Evolutionary conservation across 2,329 filamentous ascomycete genomes (phyloP).

Genomic region (Moelleriella libera): DNA sequence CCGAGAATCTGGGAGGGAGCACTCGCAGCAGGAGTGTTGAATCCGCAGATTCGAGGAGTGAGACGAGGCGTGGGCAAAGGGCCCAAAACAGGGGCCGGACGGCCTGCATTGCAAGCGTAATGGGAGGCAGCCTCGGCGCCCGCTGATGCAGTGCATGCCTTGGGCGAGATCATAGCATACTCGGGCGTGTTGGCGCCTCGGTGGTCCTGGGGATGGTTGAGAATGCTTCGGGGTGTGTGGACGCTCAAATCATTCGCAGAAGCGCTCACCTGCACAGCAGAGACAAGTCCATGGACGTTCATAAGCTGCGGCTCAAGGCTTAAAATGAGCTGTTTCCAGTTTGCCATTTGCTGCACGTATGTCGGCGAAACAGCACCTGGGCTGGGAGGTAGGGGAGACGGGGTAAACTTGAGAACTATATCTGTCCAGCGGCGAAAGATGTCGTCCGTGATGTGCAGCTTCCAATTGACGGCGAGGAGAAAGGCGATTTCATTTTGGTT

Average conservation of each 20-base stretch:
- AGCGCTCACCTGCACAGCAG: slow-evolving; percentile 14
- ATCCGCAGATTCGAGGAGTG: slow-evolving; percentile 39
- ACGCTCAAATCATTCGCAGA: slow-evolving; percentile 20
- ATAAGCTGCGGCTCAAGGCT: slow-evolving; percentile 41
- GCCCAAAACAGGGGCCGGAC: slow-evolving; percentile 36
- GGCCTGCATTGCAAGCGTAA: slow-evolving; percentile 28
- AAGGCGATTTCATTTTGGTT: slow-evolving; percentile 95
- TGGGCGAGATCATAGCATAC: slow-evolving; percentile 23
- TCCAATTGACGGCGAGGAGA: slow-evolving; percentile 80
- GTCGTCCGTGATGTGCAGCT: slow-evolving; percentile 80
- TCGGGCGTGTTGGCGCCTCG: slow-evolving; percentile 19
- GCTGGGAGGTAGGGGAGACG: slow-evolving; percentile 48
- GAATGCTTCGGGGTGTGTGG: slow-evolving; percentile 27
- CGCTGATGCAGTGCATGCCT: slow-evolving; percentile 23
- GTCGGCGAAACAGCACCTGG: slow-evolving; percentile 30
- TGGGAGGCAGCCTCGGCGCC: slow-evolving; percentile 33
- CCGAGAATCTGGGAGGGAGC: slow-evolving; percentile 33
- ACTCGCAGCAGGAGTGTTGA: slow-evolving; percentile 47
- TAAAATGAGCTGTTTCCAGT: slow-evolving; percentile 46
- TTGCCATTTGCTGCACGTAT: slow-evolving; percentile 30
- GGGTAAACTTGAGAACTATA: slow-evolving; percentile 74
- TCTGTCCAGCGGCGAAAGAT: slow-evolving; percentile 90
- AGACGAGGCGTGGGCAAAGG: slow-evolving; percentile 44
- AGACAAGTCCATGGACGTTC: slow-evolving; percentile 40
- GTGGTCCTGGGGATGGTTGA: slow-evolving; percentile 26